Evolutionary conservation across 139 green algal genomes (phyloP).

Genomic region (Micractinium sp.): DNA sequence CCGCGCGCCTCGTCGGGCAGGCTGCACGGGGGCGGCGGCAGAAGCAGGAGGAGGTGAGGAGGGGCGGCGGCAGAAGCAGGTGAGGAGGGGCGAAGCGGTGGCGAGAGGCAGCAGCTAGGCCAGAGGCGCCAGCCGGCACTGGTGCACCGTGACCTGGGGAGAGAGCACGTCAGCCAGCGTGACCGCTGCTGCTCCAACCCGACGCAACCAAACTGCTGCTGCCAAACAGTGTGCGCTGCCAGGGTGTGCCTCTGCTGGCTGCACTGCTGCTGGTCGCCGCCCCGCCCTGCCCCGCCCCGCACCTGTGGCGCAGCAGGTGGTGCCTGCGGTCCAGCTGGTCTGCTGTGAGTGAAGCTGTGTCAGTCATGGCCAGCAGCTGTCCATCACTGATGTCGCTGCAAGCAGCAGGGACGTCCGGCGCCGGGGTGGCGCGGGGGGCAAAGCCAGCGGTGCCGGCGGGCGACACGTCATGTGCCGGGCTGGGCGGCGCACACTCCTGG

Average conservation of each 20-base stretch:
- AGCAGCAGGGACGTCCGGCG: background rate
- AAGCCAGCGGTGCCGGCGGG: background rate
- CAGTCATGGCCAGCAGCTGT: slow-evolving; percentile 24
- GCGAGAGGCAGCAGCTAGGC: background rate
- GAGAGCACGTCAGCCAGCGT: background rate
- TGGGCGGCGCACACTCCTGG: background rate
- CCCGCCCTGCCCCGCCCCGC: background rate
- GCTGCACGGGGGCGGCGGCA: background rate
- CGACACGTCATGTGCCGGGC: background rate
- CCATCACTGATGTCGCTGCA: slow-evolving; percentile 13
- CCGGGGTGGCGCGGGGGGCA: background rate
- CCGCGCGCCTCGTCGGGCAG: slow-evolving; percentile 35
- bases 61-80: background rate
- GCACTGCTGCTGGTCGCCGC: background rate
- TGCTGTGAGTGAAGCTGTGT: slow-evolving; percentile 3
- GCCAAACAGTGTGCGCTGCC: background rate
- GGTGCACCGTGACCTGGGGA: too few relatives aligned
- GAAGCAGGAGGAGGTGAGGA: slow-evolving; percentile 3
- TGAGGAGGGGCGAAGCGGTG: background rate
- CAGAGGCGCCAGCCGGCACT: background rate
- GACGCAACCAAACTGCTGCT: background rate
- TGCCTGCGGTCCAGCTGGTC: slow-evolving; percentile 30
- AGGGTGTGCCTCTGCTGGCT: background rate
- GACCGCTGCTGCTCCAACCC: background rate
- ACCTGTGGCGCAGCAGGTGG: slow-evolving; percentile 35